Base-by-base conservation (phyloP, 805 yeast genomes). In the Wickerhamomyces bisporus region DNA sequence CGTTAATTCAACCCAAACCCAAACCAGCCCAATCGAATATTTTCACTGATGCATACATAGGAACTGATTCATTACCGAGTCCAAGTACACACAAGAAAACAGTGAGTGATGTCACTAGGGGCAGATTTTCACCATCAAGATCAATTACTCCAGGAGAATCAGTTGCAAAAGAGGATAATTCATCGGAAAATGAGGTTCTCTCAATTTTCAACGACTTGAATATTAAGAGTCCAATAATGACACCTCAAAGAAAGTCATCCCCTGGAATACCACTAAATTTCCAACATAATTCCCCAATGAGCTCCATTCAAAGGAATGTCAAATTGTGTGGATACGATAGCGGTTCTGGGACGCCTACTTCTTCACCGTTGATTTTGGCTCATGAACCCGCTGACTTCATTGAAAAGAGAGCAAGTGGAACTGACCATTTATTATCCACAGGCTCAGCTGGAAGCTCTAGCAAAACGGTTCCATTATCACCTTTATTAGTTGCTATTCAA, bases 381-480 rank as follows among this genome's bases (percentile, higher is more conserved):
- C 62, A 68, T 26, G 85, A 78, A 24, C 45, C 49, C 1, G 28
- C 33, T n/a, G 46, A 36, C 26, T 18, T 48, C 25, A 34, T 44
- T 49, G 49, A 64, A 52, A 34, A 63, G 56, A 29, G 62, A 24
- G 36, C 36, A 14, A 42, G 48, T 19, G 38, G 41, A 8, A 30
- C 17, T 14, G 55, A 63, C 17, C 58, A 61, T 34, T 53, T 50
- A 19, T 49, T 60, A 3, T 47, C 55, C 7, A 40, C 40, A 17
- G 35, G 47, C 12, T 36, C 52, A 3, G 26, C 37, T 28, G 41
- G 49, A 3, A 50, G 48, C 30, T 40, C 48, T 2, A 52, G 66
- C 3, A 79, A 77, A 40, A 79, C 83, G 3, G 25, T 20, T 5
- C 95, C 94, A 5, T 57, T 86, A 24, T 86, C 96, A 0, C 96